Evolutionary conservation across 148 eudicot genomes (phyloP).

Genomic region (Polygonum maritimum): DNA sequence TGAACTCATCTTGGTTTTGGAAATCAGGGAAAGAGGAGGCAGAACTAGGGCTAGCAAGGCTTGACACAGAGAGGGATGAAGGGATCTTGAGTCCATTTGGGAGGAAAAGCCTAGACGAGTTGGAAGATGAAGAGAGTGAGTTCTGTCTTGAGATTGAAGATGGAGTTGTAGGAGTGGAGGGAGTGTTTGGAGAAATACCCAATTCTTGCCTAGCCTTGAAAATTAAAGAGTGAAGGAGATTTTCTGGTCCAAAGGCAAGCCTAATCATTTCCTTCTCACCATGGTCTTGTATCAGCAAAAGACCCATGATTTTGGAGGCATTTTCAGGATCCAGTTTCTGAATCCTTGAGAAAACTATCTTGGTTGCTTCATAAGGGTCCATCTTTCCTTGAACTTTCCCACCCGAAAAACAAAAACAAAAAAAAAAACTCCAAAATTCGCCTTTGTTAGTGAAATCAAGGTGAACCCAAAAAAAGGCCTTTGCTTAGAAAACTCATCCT

Average conservation of each 20-base stretch:
- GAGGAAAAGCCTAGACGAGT: conserved; percentile 14
- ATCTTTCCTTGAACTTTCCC: not conserved
- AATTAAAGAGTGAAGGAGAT: conserved; percentile 16
- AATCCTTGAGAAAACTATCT: conserved; percentile 26
- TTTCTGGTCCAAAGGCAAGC: conserved; percentile 28
- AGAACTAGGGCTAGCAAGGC: conserved; percentile 14
- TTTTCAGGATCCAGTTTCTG: conserved; percentile 33
- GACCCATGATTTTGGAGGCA: conserved; percentile 32
- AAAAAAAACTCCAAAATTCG: not conserved
- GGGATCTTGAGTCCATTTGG: conserved; percentile 25
- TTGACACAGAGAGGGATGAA: conserved; percentile 35
- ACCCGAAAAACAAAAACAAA: not conserved
- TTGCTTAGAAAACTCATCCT: not conserved
- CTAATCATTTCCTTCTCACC: conserved; percentile 30
- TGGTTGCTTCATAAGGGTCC: conserved; percentile 30
- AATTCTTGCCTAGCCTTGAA: conserved; percentile 21
- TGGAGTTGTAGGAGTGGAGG: conserved; percentile 35
- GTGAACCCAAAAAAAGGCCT: not conserved
- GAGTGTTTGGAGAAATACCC: conserved; percentile 24
- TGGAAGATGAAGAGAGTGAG: conserved; percentile 17
- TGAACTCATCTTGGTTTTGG: conserved; percentile 19
- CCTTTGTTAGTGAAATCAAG: not conserved
- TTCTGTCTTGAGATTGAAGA: conserved; percentile 30
- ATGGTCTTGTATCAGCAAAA: conserved; percentile 24
- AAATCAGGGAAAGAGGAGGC: conserved; percentile 19